These are phyloP conservation scores for Clohesyomyces aquaticus DNA, from an alignment of 495 filamentous ascomycete genomes.

Conservation along the genomic window DNA sequence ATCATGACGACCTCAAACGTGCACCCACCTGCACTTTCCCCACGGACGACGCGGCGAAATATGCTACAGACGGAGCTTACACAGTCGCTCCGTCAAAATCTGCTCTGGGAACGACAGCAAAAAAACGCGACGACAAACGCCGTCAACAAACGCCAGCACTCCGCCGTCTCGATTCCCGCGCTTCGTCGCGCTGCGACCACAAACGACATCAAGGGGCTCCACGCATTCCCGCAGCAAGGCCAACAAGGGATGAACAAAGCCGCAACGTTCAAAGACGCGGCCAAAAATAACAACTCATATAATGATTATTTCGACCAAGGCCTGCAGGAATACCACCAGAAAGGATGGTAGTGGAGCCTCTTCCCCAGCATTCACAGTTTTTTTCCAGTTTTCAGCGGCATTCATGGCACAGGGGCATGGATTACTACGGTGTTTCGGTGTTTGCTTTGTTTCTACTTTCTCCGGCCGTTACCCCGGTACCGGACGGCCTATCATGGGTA, in stretches of 20 bases:
- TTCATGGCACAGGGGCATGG: conserved; percentile 35
- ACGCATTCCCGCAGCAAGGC: conserved; percentile 65
- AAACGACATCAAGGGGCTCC: conserved; percentile 81
- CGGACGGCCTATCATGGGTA: conserved; percentile 22
- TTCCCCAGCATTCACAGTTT: conserved; percentile 23
- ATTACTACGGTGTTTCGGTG: conserved; percentile 21
- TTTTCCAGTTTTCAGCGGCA: conserved; percentile 34
- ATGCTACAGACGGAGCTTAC: conserved; percentile 96
- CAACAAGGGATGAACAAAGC: conserved; percentile 36
- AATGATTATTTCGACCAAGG: conserved; percentile 69
- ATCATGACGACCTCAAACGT: conserved; percentile 72
- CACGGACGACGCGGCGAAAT: conserved; percentile 89
- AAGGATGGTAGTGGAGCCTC: conserved; percentile 63
- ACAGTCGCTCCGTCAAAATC: conserved; percentile 73
- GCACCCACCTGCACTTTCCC: conserved; percentile 73
- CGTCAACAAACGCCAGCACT: conserved; percentile 83
- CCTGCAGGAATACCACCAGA: conserved; percentile 69
- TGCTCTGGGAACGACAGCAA: conserved; percentile 87
- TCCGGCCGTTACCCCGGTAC: neutral
- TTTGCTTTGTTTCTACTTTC: conserved; percentile 13
- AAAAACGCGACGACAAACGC: conserved; percentile 88
- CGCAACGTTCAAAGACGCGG: conserved; percentile 17
- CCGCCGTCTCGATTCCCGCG: conserved; percentile 26
- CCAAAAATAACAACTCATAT: conserved; percentile 61
- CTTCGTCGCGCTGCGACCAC: conserved; percentile 59